phyloP scores from a whole-genome alignment of 2,329 filamentous ascomycete species.

The Penicillium aurantiogriseum region DNA sequence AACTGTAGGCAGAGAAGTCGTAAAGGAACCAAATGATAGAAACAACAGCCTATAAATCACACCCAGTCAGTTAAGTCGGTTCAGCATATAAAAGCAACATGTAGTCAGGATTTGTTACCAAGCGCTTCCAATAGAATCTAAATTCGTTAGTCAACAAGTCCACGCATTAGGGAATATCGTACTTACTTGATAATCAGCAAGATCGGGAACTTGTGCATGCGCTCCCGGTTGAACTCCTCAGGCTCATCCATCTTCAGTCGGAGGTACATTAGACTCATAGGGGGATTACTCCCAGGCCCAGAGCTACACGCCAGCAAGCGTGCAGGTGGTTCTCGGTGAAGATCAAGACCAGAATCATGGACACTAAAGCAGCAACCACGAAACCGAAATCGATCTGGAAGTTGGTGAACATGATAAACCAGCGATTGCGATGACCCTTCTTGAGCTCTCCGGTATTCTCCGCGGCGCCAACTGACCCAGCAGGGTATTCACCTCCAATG shows the following conservation, averaged over 20 bases:
- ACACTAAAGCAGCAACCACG: constrained; percentile 74
- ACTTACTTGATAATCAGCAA: constrained; percentile 50
- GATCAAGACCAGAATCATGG: constrained; percentile 63
- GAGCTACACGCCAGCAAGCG: constrained; percentile 76
- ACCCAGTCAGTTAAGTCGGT: constrained; percentile 11
- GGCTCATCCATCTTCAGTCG: constrained; percentile 74
- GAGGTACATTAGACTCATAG: constrained; percentile 66
- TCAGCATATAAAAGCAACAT: background rate
- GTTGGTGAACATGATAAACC: constrained; percentile 90
- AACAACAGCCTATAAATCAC: constrained; percentile 52
- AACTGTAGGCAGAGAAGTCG: constrained; percentile 81
- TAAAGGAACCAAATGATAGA: constrained; percentile 83
- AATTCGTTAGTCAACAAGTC: constrained; percentile 43
- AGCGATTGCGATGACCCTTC: constrained; percentile 75
- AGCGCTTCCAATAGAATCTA: constrained; percentile 70
- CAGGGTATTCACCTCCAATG: constrained; percentile 62
- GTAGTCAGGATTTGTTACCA: constrained; percentile 42
- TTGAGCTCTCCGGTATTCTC: constrained; percentile 83
- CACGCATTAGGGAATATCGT: constrained; percentile 3
- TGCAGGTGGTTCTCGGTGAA: constrained; percentile 62
- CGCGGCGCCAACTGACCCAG: constrained; percentile 75
- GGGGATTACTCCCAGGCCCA: constrained; percentile 81
- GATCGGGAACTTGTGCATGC: constrained; percentile 62
- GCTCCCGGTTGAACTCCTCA: constrained; percentile 70
- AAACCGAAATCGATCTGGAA: constrained; percentile 84